A percentile compares a stretch with the other conserved stretches of the same genome.
Evolutionary conservation across 306 rosid genomes (phyloP).

Genomic region (Ormosia semicastrata): DNA sequence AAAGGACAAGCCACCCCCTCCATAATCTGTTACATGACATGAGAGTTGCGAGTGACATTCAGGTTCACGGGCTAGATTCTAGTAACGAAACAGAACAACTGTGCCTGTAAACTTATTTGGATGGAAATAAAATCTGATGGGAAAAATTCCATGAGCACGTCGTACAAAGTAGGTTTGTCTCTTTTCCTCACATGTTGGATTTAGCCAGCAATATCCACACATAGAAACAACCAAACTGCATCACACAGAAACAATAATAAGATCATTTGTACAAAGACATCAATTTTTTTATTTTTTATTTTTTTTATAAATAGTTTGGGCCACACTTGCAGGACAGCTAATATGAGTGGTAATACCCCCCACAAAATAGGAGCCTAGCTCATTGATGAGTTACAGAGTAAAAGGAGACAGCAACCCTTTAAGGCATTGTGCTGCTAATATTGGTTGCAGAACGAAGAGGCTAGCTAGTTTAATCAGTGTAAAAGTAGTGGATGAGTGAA

Average conservation of each 20-base stretch:
- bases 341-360: conserved; percentile 33
- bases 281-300: neutral
- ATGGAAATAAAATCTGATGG: conserved; percentile 11
- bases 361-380: conserved; percentile 38
- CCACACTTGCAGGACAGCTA: conserved; percentile 31
- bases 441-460: neutral
- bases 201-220: conserved; percentile 33
- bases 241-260: conserved; percentile 23
- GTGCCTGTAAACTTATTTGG: conserved; percentile 20
- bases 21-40: conserved; percentile 37
- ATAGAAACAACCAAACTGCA: conserved; percentile 47
- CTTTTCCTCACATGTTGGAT: conserved; percentile 78
- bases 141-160: conserved; percentile 34
- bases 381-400: neutral
- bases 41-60: conserved; percentile 46
- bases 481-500: conserved; percentile 23
- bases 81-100: conserved; percentile 35
- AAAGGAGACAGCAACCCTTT: conserved; percentile 17
- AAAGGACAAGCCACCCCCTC: conserved; percentile 27
- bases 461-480: conserved; percentile 11
- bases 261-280: conserved; percentile 16
- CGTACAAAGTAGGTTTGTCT: conserved; percentile 55
- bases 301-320: neutral
- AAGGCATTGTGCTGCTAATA: neutral
- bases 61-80: conserved; percentile 66